These are phyloP conservation scores for Lentinula lateritia DNA, from an alignment of 768 basidiomycete genomes.

Conservation along the genomic window DNA sequence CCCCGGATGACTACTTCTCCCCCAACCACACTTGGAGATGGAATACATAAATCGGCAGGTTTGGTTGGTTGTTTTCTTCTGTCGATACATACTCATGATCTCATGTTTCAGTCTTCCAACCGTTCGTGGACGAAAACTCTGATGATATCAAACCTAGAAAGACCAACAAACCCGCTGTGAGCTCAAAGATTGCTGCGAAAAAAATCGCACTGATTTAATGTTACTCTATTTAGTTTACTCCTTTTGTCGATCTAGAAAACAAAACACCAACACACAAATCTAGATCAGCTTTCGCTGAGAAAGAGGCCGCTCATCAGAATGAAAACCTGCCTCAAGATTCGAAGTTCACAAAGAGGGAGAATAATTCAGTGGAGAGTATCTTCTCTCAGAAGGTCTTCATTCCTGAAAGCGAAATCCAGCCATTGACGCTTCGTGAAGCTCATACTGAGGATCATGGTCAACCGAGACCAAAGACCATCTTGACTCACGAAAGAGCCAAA, in stretches of 20 bases:
- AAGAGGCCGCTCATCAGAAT: conserved; percentile 30
- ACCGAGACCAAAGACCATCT: conserved; percentile 26
- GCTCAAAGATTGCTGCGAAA: neutral
- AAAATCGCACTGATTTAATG: neutral
- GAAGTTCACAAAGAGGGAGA: conserved; percentile 9
- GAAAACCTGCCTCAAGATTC: conserved; percentile 20
- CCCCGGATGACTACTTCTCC: conserved; percentile 35
- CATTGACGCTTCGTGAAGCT: conserved; percentile 37
- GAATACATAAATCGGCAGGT: conserved; percentile 17
- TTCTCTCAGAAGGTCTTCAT: conserved; percentile 60
- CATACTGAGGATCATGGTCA: conserved; percentile 41
- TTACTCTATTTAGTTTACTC: conserved; percentile 46
- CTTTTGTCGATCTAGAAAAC: conserved; percentile 53
- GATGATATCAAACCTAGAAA: conserved; percentile 24
- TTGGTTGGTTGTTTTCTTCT: conserved; percentile 18
- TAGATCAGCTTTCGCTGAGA: conserved; percentile 43
- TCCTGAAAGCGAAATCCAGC: conserved; percentile 39
- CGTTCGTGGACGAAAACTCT: conserved; percentile 63
- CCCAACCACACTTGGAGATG: conserved; percentile 22
- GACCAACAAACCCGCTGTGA: conserved; percentile 44
- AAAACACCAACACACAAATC: conserved; percentile 30
- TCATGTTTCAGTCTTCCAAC: conserved; percentile 47
- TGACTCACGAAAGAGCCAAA: conserved; percentile 37
- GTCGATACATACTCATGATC: conserved; percentile 9
- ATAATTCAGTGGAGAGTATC: conserved; percentile 32